These are phyloP conservation scores for Penicillium sp. DNA, from an alignment of 2,329 filamentous ascomycete genomes.

Conservation along the genomic window DNA sequence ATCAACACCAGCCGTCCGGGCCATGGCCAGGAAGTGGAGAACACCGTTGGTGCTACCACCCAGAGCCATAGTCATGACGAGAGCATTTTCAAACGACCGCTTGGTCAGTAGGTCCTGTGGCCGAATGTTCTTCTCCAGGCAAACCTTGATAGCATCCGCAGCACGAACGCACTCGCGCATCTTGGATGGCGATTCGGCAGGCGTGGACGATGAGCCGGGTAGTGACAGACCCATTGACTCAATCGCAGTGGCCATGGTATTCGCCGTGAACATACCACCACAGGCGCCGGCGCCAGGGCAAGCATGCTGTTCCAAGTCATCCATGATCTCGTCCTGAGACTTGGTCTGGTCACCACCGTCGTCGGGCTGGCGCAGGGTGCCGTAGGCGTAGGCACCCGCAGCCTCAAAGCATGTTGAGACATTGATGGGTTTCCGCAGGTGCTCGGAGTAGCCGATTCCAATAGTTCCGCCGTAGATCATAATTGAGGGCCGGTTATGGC, in stretches of 20 bases:
- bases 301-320: constrained; percentile 75
- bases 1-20: constrained; percentile 73
- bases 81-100: constrained; percentile 78
- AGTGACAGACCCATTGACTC: constrained; percentile 83
- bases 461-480: constrained; percentile 97
- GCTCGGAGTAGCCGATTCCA: constrained; percentile 74
- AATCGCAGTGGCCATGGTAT: constrained; percentile 88
- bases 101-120: constrained; percentile 78
- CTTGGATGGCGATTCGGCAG: constrained; percentile 77
- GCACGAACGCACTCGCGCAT: constrained; percentile 80
- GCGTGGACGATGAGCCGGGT: constrained; percentile 79
- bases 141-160: constrained; percentile 71
- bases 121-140: constrained; percentile 78
- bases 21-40: constrained; percentile 87
- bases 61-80: constrained; percentile 88
- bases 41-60: constrained; percentile 88
- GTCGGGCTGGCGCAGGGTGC: constrained; percentile 67
- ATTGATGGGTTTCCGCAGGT: constrained; percentile 77
- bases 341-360: constrained; percentile 62
- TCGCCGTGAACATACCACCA: constrained; percentile 91
- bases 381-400: constrained; percentile 76
- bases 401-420: constrained; percentile 88
- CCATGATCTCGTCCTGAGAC: constrained; percentile 72
- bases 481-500: constrained; percentile 86
- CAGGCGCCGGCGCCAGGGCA: constrained; percentile 79